phyloP scores from a whole-genome alignment of 352 stramenopile species.

The Pythium phragmitis region DNA sequence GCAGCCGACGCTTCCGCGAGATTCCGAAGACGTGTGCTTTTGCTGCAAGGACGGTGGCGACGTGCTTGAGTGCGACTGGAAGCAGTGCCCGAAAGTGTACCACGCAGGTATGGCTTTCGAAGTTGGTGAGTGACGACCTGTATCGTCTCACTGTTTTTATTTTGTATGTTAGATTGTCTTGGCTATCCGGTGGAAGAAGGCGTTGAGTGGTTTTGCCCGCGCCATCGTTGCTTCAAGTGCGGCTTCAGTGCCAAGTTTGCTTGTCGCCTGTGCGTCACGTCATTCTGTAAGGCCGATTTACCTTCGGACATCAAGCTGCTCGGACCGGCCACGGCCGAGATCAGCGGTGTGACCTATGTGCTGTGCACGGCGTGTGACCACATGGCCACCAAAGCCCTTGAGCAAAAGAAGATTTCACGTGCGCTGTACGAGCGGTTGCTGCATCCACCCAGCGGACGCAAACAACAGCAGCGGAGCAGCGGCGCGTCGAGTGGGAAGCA shows the following conservation, averaged over 20 bases:
- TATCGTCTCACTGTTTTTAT: not conserved
- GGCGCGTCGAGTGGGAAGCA: constrained; percentile 8
- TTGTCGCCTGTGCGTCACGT: constrained; percentile 75
- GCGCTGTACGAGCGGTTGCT: constrained; percentile 39
- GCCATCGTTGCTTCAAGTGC: constrained; percentile 66
- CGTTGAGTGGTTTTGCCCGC: constrained; percentile 62
- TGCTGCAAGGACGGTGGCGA: constrained; percentile 84
- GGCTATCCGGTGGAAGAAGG: constrained; percentile 59
- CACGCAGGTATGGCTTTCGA: constrained; percentile 44
- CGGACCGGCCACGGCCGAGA: constrained; percentile 48
- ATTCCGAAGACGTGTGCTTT: constrained; percentile 83
- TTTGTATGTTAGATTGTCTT: constrained; percentile 53
- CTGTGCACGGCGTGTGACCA: constrained; percentile 53
- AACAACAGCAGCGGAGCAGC: not conserved
- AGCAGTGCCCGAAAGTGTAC: constrained; percentile 77
- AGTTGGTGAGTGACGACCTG: too few relatives aligned
- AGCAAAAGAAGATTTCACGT: constrained; percentile 44
- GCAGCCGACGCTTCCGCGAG: constrained; percentile 16
- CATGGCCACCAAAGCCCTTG: constrained; percentile 34
- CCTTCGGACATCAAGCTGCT: constrained; percentile 40
- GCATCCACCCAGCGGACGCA: constrained; percentile 17
- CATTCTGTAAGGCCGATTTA: constrained; percentile 69
- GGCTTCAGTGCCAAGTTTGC: constrained; percentile 52
- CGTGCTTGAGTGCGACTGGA: constrained; percentile 81
- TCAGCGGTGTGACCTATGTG: constrained; percentile 55